These are phyloP conservation scores for Xerocomus cyaneibrunnescens DNA, from an alignment of 1,284 basidiomycete genomes.

Conservation along the genomic window DNA sequence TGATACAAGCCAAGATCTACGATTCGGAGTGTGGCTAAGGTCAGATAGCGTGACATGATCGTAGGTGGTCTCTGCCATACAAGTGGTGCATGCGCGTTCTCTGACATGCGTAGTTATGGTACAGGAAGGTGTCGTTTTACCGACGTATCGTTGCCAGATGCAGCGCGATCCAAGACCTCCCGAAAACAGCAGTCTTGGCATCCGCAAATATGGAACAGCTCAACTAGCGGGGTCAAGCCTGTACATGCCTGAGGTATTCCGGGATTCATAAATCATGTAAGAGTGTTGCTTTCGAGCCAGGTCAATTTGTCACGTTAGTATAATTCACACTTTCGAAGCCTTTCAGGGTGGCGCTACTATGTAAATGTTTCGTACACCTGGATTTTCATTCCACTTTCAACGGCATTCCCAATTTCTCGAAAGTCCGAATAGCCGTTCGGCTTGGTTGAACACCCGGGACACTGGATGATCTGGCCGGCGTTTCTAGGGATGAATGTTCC, in stretches of 20 bases:
- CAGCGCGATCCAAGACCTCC: background rate
- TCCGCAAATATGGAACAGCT: background rate
- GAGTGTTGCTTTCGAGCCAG: background rate
- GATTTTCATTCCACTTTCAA: background rate
- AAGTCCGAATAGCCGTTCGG: background rate
- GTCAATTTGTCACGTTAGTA: background rate
- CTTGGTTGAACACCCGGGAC: conserved; percentile 10
- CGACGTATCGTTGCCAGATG: conserved; percentile 1
- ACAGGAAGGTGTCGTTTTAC: conserved; percentile 1
- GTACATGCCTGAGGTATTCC: background rate
- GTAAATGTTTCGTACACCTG: background rate
- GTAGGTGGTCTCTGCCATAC: background rate
- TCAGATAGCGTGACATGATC: background rate
- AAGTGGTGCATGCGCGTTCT: background rate
- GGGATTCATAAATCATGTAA: background rate
- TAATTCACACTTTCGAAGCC: background rate
- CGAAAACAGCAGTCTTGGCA: background rate
- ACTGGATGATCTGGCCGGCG: conserved; percentile 31
- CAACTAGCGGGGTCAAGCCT: background rate
- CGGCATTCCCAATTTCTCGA: background rate
- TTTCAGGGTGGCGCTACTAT: background rate
- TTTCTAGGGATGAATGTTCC: conserved; percentile 5
- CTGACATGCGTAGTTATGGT: conserved; percentile 2
- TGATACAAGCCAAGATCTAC: background rate
- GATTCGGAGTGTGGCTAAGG: background rate